Percentiles rank a stretch among this genome's conserved stretches.
phyloP scores from a whole-genome alignment of 1,284 basidiomycete species.

The Tremellales sp. region DNA sequence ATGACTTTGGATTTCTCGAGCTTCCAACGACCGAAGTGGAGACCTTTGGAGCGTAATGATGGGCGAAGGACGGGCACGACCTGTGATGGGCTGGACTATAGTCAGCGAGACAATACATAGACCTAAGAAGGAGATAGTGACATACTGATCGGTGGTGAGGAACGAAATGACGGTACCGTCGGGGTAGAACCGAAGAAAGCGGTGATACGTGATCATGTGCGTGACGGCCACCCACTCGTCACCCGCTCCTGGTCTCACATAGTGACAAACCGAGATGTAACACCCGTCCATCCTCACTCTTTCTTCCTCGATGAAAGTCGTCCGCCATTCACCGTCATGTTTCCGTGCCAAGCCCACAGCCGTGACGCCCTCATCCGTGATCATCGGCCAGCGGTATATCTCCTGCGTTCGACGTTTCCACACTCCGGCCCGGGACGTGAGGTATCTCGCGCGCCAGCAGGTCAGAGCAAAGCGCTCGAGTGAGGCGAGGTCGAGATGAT shows the following conservation, averaged over 20 bases:
- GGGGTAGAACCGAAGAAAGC: slow-evolving; percentile 75
- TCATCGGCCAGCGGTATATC: slow-evolving; percentile 64
- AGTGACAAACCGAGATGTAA: slow-evolving; percentile 82
- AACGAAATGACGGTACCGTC: slow-evolving; percentile 82
- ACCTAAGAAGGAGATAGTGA: slow-evolving; percentile 16
- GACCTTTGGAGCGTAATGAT: slow-evolving; percentile 69
- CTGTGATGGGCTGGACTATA: slow-evolving; percentile 63
- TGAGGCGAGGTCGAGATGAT: slow-evolving; percentile 56
- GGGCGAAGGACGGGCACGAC: slow-evolving; percentile 74
- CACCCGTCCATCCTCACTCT: slow-evolving; percentile 77
- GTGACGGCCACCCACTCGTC: slow-evolving; percentile 74
- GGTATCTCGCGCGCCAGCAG: slow-evolving; percentile 65
- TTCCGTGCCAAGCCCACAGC: slow-evolving; percentile 51
- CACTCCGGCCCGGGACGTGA: slow-evolving; percentile 63
- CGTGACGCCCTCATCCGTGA: slow-evolving; percentile 21
- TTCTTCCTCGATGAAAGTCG: slow-evolving; percentile 73
- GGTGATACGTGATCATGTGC: slow-evolving; percentile 50
- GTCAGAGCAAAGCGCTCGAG: slow-evolving; percentile 71
- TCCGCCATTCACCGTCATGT: slow-evolving; percentile 64
- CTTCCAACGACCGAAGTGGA: slow-evolving; percentile 45
- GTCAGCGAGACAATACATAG: slow-evolving; percentile 1
- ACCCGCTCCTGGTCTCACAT: slow-evolving; percentile 66
- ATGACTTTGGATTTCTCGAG: slow-evolving; percentile 33
- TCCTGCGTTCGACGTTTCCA: slow-evolving; percentile 58
- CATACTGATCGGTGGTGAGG: slow-evolving; percentile 72